Evolutionary conservation across 306 rosid genomes (phyloP).

Genomic region (Lotus japonicus): DNA sequence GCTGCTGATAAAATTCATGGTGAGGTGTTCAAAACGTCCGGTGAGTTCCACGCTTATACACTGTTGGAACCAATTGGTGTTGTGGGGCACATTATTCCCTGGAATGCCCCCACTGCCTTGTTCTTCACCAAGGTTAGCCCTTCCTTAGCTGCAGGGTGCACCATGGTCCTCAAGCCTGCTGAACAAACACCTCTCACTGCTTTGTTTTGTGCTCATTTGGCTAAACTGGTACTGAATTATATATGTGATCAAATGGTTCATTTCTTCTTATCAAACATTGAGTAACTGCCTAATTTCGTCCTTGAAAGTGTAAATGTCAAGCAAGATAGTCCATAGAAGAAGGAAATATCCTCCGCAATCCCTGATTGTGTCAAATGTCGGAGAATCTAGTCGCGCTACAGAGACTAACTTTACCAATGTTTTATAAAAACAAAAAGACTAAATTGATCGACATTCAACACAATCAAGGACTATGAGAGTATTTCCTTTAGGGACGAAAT

Average conservation of each 20-base stretch:
- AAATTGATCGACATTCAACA: too few species aligned
- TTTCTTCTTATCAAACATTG: too few species aligned
- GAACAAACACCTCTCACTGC: slow-evolving; percentile 83
- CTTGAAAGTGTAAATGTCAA: too few species aligned
- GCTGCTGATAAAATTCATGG: slow-evolving; percentile 89
- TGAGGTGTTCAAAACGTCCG: slow-evolving; percentile 38
- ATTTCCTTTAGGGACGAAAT: too few species aligned
- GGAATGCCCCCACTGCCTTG: slow-evolving; percentile 52
- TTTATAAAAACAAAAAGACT: too few species aligned
- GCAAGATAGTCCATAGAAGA: too few species aligned
- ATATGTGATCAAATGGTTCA: background rate
- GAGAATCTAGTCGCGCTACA: too few species aligned
- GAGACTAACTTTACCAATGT: too few species aligned
- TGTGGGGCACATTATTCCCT: slow-evolving; percentile 68
- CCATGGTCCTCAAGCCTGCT: slow-evolving; percentile 79
- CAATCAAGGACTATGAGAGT: too few species aligned
- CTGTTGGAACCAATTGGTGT: slow-evolving; percentile 76
- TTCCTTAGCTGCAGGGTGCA: slow-evolving; percentile 74
- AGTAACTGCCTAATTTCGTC: too few species aligned
- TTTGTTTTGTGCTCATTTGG: slow-evolving; percentile 62
- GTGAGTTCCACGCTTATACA: slow-evolving; percentile 48
- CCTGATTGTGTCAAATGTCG: too few species aligned
- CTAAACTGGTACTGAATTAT: slow-evolving; percentile 41
- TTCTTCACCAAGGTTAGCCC: slow-evolving; percentile 55
- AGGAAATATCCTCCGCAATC: too few species aligned